These are phyloP conservation scores for Neurospora tetraspora DNA, from an alignment of 495 filamentous ascomycete genomes.

Conservation along the genomic window DNA sequence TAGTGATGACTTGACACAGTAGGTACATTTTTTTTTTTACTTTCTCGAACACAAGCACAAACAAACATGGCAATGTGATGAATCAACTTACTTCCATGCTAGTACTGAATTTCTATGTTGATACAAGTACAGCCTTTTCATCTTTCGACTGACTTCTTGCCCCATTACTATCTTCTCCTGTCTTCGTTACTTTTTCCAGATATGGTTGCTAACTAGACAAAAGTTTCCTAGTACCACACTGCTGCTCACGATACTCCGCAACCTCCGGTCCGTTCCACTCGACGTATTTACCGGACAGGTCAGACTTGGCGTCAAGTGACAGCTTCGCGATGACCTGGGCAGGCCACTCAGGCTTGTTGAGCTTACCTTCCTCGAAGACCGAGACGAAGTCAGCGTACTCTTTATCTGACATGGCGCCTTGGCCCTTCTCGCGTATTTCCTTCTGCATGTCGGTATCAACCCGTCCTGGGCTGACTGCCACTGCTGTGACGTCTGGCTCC, in stretches of 20 bases:
- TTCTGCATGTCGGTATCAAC: conserved; percentile 93
- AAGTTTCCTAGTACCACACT: not conserved
- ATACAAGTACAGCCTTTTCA: conserved; percentile 82
- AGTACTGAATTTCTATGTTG: conserved; percentile 71
- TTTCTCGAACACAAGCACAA: not conserved
- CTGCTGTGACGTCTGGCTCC: conserved; percentile 62
- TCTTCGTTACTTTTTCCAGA: not conserved
- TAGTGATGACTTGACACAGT: conserved; percentile 4
- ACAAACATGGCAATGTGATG: conserved; percentile 17
- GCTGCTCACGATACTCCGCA: conserved; percentile 44
- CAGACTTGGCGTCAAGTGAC: conserved; percentile 43
- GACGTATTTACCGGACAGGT: conserved; percentile 66
- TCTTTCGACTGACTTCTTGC: conserved; percentile 74
- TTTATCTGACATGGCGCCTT: conserved; percentile 50
- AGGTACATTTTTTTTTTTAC: conserved; percentile 14
- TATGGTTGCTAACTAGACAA: conserved; percentile 4
- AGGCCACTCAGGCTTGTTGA: conserved; percentile 76
- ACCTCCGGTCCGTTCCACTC: conserved; percentile 62
- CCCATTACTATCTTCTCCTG: not conserved
- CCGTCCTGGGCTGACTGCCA: conserved; percentile 71
- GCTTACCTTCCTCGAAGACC: conserved; percentile 53
- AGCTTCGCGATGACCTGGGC: conserved; percentile 78
- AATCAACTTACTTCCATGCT: conserved; percentile 71
- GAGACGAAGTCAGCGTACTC: conserved; percentile 59
- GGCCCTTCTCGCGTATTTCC: conserved; percentile 64